phyloP scores from a whole-genome alignment of 2,329 filamentous ascomycete species.

The Fusarium odoratissimum region DNA sequence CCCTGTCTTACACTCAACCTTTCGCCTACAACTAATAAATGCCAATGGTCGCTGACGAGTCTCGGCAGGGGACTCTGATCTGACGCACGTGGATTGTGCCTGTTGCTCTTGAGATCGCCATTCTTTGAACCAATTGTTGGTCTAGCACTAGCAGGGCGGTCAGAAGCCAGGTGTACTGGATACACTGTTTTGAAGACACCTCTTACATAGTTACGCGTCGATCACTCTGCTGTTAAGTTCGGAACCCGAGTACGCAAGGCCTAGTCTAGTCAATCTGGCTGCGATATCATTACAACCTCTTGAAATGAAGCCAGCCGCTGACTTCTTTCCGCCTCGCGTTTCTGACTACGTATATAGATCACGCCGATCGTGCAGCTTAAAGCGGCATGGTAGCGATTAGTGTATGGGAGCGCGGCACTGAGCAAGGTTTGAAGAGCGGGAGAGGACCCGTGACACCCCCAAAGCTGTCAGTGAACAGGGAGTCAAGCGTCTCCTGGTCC shows the following conservation, averaged over 20 bases:
- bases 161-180: conserved; percentile 19
- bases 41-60: conserved; percentile 25
- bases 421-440: conserved; percentile 10
- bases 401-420: conserved; percentile 25
- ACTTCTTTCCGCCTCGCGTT: conserved; percentile 10
- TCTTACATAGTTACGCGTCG: not conserved
- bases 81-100: conserved; percentile 37
- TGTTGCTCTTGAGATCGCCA: conserved; percentile 35
- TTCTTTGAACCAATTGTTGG: conserved; percentile 22
- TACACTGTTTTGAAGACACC: conserved; percentile 2
- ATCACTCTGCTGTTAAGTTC: not conserved
- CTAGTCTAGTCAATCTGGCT: not conserved
- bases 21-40: conserved; percentile 13
- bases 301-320: conserved; percentile 13
- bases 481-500: conserved; percentile 23
- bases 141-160: conserved; percentile 29
- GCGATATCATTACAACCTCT: not conserved
- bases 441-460: conserved; percentile 32
- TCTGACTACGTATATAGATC: conserved; percentile 6
- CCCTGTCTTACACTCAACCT: conserved; percentile 21
- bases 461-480: conserved; percentile 17
- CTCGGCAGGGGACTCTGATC: conserved; percentile 37
- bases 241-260: not conserved
- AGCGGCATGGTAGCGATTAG: conserved; percentile 19
- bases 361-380: conserved; percentile 13